Percentiles rank a stretch among this genome's conserved stretches.
phyloP scores from a whole-genome alignment of 768 basidiomycete genomes.

The Pulveroboletus sp. region DNA sequence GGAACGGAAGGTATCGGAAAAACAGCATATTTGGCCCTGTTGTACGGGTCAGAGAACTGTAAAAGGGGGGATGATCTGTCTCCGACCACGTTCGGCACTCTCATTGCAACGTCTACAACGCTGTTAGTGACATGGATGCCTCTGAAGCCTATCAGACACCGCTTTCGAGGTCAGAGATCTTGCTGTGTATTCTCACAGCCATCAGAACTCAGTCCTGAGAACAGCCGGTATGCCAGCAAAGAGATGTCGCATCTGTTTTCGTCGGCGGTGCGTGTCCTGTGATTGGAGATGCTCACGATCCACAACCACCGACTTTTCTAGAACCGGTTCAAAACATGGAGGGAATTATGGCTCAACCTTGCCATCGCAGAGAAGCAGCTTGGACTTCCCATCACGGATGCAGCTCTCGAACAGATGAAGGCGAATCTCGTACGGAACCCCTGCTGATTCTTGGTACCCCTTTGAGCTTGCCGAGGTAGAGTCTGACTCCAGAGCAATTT shows the following conservation, averaged over 20 bases:
- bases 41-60: background rate
- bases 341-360: slow-evolving; percentile 91
- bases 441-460: background rate
- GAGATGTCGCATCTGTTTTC: slow-evolving; percentile 98
- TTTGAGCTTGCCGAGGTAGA: slow-evolving; percentile 37
- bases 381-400: slow-evolving; percentile 82
- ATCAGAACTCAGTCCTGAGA: slow-evolving; percentile 2
- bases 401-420: slow-evolving; percentile 93
- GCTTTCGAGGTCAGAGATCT: slow-evolving; percentile 58
- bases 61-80: background rate
- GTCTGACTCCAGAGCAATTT: slow-evolving; percentile 85
- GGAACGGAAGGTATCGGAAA: background rate
- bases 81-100: background rate
- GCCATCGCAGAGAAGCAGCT: slow-evolving; percentile 96
- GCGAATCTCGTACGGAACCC: slow-evolving; percentile 63
- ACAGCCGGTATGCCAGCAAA: slow-evolving; percentile 96
- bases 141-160: slow-evolving; percentile 78
- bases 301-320: slow-evolving; percentile 28
- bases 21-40: background rate
- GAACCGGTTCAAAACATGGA: slow-evolving; percentile 96
- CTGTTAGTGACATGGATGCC: slow-evolving; percentile 44
- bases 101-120: background rate
- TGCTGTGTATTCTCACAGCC: background rate
- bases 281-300: background rate
- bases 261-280: slow-evolving; percentile 57